Conservation (phyloP, 2,329 filamentous ascomycete genomes). For the Sporothrix brunneoviolacea region DNA sequence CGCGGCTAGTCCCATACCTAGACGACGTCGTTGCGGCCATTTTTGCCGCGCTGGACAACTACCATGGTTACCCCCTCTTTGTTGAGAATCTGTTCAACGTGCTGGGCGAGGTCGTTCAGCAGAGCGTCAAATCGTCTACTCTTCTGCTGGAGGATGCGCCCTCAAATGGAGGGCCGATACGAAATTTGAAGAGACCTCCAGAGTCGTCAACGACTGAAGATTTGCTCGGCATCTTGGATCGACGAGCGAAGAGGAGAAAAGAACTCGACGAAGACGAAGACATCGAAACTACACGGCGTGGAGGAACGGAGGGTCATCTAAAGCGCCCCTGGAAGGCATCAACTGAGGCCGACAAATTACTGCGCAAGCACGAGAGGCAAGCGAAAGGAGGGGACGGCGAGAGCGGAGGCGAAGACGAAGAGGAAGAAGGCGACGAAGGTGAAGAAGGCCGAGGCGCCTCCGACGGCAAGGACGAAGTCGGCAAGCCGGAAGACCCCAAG, state of each 20-base stretch:
- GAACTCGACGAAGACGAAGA: neutral
- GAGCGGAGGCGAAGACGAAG: slow-evolving; percentile 26
- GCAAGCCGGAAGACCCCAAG: slow-evolving; percentile 42
- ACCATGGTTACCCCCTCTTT: slow-evolving; percentile 82
- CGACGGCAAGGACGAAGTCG: slow-evolving; percentile 23
- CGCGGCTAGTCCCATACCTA: slow-evolving; percentile 74
- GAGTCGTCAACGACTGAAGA: slow-evolving; percentile 2
- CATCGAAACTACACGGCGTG: slow-evolving; percentile 25
- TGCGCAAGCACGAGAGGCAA: slow-evolving; percentile 12
- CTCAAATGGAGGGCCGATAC: slow-evolving; percentile 7
- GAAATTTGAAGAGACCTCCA: slow-evolving; percentile 11
- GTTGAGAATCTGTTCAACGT: slow-evolving; percentile 82
- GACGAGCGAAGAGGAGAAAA: slow-evolving; percentile 23
- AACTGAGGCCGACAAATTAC: slow-evolving; percentile 23
- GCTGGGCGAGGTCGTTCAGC: slow-evolving; percentile 73
- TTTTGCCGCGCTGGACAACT: slow-evolving; percentile 88
- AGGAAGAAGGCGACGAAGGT: slow-evolving; percentile 25
- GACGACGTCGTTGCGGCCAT: slow-evolving; percentile 89
- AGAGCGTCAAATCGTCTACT: slow-evolving; percentile 53
- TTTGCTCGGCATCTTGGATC: slow-evolving; percentile 9
- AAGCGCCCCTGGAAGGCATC: slow-evolving; percentile 29
- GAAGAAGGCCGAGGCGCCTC: slow-evolving; percentile 29
- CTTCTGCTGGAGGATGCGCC: slow-evolving; percentile 40
- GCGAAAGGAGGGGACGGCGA: slow-evolving; percentile 25
- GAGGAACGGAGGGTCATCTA: slow-evolving; percentile 25